These are phyloP conservation scores for Neurospora sp. DNA, from an alignment of 495 filamentous ascomycete genomes.

Conservation along the genomic window DNA sequence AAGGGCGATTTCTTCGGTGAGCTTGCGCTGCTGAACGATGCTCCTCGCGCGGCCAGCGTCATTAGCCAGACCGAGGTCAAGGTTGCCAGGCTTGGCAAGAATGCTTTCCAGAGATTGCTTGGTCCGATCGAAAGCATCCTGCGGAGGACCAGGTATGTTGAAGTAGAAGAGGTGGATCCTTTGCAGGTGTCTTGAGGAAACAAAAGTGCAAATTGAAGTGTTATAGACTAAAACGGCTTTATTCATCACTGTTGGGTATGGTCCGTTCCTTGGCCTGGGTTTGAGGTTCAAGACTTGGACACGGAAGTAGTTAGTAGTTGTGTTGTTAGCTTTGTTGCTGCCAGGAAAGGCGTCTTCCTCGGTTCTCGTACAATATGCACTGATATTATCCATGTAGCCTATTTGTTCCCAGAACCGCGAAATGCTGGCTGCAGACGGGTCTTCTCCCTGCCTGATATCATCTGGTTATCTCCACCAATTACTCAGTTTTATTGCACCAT, in stretches of 20 bases:
- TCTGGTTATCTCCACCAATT: background rate
- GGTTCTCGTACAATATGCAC: background rate
- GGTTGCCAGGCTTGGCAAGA: conserved; percentile 87
- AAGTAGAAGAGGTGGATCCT: conserved; percentile 45
- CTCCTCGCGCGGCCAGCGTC: conserved; percentile 86
- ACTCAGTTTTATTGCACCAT: background rate
- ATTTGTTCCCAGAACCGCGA: background rate
- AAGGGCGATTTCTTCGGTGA: conserved; percentile 98
- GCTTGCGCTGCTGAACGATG: conserved; percentile 84
- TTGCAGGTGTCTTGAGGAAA: conserved; percentile 24
- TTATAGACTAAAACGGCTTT: background rate
- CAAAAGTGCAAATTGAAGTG: background rate
- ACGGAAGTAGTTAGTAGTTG: background rate
- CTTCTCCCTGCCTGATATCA: background rate
- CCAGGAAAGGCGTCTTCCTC: background rate
- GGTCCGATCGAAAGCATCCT: conserved; percentile 93
- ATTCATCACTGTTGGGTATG: background rate
- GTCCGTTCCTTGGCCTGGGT: background rate
- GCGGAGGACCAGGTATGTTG: conserved; percentile 57
- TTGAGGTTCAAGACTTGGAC: conserved; percentile 1
- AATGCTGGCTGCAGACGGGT: background rate
- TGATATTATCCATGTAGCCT: background rate
- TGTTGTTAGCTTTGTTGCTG: background rate
- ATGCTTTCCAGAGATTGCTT: conserved; percentile 86
- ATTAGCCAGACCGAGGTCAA: conserved; percentile 76